A percentile compares a stretch with the other conserved stretches of the same genome.
Conservation (phyloP, 768 basidiomycete genomes). For the Lyophyllum atratum region DNA sequence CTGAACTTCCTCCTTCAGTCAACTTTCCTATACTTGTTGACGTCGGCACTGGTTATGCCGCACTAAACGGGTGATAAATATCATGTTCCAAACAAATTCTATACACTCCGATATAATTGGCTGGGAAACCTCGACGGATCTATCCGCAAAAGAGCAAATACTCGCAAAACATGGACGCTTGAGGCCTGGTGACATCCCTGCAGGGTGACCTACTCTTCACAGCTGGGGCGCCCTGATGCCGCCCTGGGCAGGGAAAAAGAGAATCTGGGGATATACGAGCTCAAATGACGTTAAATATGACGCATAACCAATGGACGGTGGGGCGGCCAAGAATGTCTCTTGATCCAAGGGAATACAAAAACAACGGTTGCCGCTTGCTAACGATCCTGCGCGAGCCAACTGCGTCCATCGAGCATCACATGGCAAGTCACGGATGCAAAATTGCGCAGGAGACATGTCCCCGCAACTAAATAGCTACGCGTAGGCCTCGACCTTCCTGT, state of each 20-base stretch:
- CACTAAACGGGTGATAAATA: background rate
- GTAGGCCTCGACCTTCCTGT: background rate
- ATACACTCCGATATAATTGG: background rate
- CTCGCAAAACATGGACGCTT: background rate
- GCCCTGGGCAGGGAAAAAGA: background rate
- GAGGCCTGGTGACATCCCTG: background rate
- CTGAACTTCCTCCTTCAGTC: background rate
- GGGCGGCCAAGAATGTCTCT: background rate
- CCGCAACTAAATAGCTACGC: background rate
- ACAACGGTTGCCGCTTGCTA: background rate
- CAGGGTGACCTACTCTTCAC: background rate
- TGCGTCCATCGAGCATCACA: background rate
- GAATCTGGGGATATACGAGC: background rate
- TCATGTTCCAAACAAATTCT: background rate
- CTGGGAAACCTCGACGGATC: background rate
- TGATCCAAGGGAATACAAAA: background rate
- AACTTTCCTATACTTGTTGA: background rate
- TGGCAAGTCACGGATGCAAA: background rate
- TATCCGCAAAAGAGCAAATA: slow-evolving; percentile 9
- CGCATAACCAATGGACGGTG: background rate
- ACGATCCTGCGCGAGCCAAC: background rate
- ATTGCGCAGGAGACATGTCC: background rate
- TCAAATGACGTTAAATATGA: slow-evolving; percentile 1
- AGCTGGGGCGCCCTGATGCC: no score
- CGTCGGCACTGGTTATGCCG: background rate